Base-by-base conservation (phyloP, 305 asterid species). In the Rubia occidens region DNA sequence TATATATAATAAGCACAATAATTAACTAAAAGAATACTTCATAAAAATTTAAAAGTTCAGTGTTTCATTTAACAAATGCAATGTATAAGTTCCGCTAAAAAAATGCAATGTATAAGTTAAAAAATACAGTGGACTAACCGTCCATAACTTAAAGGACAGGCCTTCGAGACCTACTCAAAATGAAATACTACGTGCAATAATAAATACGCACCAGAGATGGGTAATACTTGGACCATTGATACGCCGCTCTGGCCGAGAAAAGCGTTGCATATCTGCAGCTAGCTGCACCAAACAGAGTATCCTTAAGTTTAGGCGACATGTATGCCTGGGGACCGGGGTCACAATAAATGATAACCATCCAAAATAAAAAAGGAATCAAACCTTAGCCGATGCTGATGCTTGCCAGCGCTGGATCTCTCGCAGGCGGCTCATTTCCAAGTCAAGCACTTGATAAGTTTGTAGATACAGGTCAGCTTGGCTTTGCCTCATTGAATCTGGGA, bases 401-500 rank as follows among this genome's bases (percentile, higher is more conserved):
- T 94, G 99, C 99, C 99, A 94, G 15, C 89, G 84, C 80, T 94
- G 97, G 78, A 94, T 90, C 82, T 94, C 99, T 49, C 96, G 95
- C 75, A 90, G 78, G 71, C 99, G 96, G 84, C 97, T 90, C 99
- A 90, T 94, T 82, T 94, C 99, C 77, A 94, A 81, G 81, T 90
- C 97, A 66, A 90, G 73, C 72, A 94, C 98, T 94, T 94, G 98
- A 83, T 94, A 94, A 64, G 97, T 94, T 87, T 94, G 96, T 17
- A 90, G 85, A 80, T 94, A 90, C 71, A 94, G 77, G 71, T 94
- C 97, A 66, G 99, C 99, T 83, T 94, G 99, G 74, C 86, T 90
- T 75, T 90, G 96, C 89, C 89, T 88, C 95, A 90, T 89, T 53
- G 96, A 85, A 81, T 90, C 97, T 84, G 97, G 99, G 81, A 89